Conservation (phyloP, 306 rosid genomes). For the Cyclanthera cordifolia region DNA sequence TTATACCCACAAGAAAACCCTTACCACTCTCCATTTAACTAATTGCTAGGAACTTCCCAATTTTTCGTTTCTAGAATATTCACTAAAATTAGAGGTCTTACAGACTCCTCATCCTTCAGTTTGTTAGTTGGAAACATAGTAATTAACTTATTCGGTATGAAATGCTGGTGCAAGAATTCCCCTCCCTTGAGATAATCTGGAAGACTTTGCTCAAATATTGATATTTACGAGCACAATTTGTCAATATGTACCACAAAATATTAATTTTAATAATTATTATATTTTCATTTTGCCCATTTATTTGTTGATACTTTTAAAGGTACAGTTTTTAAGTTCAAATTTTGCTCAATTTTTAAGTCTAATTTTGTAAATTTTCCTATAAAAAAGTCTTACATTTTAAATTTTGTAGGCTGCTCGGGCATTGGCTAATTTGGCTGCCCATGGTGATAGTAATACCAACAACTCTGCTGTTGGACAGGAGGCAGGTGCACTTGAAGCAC, state of each 20-base stretch:
- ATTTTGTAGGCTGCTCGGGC: conserved; percentile 91
- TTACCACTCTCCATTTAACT: too few species aligned
- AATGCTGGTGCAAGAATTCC: too few species aligned
- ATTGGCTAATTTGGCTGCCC: conserved; percentile 99
- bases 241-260: neutral
- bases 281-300: neutral
- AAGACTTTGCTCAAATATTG: neutral
- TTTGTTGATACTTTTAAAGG: neutral
- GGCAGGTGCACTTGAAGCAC: conserved; percentile 99
- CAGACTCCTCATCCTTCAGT: neutral
- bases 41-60: too few species aligned
- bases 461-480: conserved; percentile 98
- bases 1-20: too few species aligned
- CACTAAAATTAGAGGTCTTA: too few species aligned
- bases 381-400: too few species aligned
- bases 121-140: neutral
- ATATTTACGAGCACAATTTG: neutral
- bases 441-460: conserved; percentile 96
- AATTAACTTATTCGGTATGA: too few species aligned
- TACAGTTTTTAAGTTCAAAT: neutral
- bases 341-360: neutral
- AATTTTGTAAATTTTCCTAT: too few species aligned
- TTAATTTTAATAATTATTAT: neutral
- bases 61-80: too few species aligned
- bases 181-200: neutral